phyloP scores from a whole-genome alignment of 768 basidiomycete genomes.

The Tephrocybe sp. region DNA sequence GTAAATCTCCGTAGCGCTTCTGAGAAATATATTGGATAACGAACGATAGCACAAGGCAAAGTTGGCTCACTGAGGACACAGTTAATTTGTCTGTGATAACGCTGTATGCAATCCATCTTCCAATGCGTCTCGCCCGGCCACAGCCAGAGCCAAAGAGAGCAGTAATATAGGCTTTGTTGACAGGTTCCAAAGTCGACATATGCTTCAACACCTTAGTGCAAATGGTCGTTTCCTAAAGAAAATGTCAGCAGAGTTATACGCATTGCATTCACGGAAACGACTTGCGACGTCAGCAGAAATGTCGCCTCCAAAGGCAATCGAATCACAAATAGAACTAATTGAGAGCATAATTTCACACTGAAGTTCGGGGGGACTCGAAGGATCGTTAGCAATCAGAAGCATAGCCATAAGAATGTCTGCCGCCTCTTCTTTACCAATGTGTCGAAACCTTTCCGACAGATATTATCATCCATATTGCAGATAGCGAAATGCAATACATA shows the following conservation, averaged over 20 bases:
- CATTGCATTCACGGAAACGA: background rate
- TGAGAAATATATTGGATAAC: constrained; percentile 3
- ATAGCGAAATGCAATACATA: constrained; percentile 26
- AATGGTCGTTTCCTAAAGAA: constrained; percentile 44
- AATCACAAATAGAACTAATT: constrained; percentile 44
- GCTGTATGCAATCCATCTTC: constrained; percentile 53
- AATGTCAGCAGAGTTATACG: background rate
- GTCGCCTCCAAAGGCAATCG: constrained; percentile 30
- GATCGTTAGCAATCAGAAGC: constrained; percentile 56
- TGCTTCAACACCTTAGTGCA: constrained; percentile 43
- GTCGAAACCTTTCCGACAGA: constrained; percentile 26
- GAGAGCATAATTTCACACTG: constrained; percentile 42
- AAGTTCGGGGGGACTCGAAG: constrained; percentile 40
- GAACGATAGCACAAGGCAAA: constrained; percentile 3
- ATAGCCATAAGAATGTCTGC: constrained; percentile 49
- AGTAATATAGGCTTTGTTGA: constrained; percentile 49
- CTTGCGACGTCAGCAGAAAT: constrained; percentile 26
- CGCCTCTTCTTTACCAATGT: constrained; percentile 35
- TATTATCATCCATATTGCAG: constrained; percentile 1
- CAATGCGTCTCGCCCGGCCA: constrained; percentile 49
- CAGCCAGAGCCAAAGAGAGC: constrained; percentile 51
- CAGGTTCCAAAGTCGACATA: constrained; percentile 35
- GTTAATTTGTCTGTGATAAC: constrained; percentile 33
- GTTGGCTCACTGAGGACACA: constrained; percentile 22
- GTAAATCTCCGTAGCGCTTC: constrained; percentile 41